Conservation (phyloP, 148 eudicot genomes). For the Heliosperma pusillum region DNA sequence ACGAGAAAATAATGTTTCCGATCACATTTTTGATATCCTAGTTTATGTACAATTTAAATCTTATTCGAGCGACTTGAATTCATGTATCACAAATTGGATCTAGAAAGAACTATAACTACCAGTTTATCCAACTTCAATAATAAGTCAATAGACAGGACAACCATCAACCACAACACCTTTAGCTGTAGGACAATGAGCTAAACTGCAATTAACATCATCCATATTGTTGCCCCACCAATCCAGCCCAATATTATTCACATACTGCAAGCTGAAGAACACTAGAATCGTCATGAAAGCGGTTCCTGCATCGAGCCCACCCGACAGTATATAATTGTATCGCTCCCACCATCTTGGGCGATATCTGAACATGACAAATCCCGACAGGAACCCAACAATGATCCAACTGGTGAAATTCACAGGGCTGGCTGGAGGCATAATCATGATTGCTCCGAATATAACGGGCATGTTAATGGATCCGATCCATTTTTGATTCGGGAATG, state of each 20-base stretch:
- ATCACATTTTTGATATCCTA: too few species aligned
- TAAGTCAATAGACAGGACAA: conserved; percentile 55
- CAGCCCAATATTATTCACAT: conserved; percentile 37
- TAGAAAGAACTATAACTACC: too few species aligned
- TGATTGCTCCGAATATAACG: conserved; percentile 49
- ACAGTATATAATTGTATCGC: conserved; percentile 63
- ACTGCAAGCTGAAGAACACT: conserved; percentile 47
- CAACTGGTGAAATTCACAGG: conserved; percentile 78
- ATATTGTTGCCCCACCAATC: conserved; percentile 64
- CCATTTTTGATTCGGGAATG: conserved; percentile 71
- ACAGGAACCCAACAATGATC: conserved; percentile 56
- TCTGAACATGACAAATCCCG: conserved; percentile 55
- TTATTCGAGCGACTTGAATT: too few species aligned
- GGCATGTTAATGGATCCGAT: conserved; percentile 58
- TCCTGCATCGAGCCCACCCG: conserved; percentile 76
- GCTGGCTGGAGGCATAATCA: conserved; percentile 77
- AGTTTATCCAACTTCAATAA: not conserved
- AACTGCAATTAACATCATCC: conserved; percentile 54
- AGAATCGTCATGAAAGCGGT: conserved; percentile 63
- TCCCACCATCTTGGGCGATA: conserved; percentile 67
- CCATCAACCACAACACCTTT: conserved; percentile 62
- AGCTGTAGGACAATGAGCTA: conserved; percentile 72
- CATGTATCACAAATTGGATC: not conserved
- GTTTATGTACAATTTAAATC: too few species aligned
- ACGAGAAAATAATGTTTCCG: too few species aligned